These are phyloP conservation scores for Dactylonectria macrodidyma DNA, from an alignment of 2,329 filamentous ascomycete genomes.

Conservation along the genomic window DNA sequence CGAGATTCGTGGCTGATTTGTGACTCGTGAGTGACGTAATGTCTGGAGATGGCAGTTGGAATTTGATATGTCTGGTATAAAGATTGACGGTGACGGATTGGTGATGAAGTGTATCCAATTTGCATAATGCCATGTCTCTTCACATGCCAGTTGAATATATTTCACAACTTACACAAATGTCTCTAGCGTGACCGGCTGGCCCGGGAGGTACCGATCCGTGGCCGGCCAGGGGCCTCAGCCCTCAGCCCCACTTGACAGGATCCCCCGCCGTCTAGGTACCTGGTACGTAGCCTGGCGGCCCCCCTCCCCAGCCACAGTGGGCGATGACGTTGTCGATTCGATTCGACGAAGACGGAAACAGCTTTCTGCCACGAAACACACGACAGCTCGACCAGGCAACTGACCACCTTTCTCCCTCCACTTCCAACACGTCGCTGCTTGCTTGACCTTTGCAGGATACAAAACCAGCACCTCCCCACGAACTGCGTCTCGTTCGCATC, in stretches of 20 bases:
- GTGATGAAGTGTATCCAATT: no score
- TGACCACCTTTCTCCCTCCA: constrained; percentile 50
- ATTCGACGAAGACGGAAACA: constrained; percentile 40
- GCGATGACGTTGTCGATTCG: constrained; percentile 55
- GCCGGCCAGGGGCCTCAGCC: constrained; percentile 25
- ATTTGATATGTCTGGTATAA: no score
- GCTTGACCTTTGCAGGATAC: constrained; percentile 8
- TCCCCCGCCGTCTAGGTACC: not conserved
- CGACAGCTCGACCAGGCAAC: constrained; percentile 48
- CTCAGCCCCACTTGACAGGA: constrained; percentile 17
- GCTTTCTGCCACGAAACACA: constrained; percentile 31
- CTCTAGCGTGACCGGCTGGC: not conserved
- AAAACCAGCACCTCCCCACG: constrained; percentile 23
- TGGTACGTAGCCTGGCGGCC: no score
- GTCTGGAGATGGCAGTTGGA: no score
- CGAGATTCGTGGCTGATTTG: not conserved
- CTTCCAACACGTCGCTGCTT: constrained; percentile 18
- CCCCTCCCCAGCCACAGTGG: constrained; percentile 47
- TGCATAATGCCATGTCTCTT: no score
- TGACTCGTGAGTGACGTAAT: not conserved
- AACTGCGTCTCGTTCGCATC: constrained; percentile 10
- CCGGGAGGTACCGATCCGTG: constrained; percentile 5
- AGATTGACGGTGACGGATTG: no score
- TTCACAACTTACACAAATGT: not conserved
- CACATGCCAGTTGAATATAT: no score